Percentiles rank a stretch among this genome's conserved stretches.
Evolutionary conservation across 345 rosid genomes (phyloP).

Genomic region (Eucalyptus brandiana): DNA sequence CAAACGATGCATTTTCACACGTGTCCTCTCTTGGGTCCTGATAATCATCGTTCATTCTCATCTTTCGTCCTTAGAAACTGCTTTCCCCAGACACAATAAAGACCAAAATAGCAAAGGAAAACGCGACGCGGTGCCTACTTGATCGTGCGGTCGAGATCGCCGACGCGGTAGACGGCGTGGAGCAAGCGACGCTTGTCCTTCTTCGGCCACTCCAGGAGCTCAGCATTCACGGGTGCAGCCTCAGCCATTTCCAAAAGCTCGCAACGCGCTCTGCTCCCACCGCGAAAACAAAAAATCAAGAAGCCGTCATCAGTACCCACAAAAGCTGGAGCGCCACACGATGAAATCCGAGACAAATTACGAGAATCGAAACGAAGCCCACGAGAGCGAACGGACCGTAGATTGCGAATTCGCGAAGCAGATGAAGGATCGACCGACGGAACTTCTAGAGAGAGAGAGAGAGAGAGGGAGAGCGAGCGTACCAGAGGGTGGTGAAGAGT

Average conservation of each 20-base stretch:
- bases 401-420: background rate
- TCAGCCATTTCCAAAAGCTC: constrained; percentile 32
- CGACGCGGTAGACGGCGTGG: constrained; percentile 86
- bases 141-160: constrained; percentile 88
- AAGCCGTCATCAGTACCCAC: background rate
- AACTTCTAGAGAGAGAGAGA: background rate
- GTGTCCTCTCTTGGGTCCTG: background rate
- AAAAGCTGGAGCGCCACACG: background rate
- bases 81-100: background rate
- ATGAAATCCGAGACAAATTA: background rate
- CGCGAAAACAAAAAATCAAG: background rate
- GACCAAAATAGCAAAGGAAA: background rate
- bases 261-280: background rate
- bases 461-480: background rate
- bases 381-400: background rate
- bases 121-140: constrained; percentile 14
- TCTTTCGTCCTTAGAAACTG: background rate
- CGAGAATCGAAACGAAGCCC: background rate
- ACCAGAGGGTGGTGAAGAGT: background rate
- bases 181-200: constrained; percentile 84
- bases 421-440: background rate
- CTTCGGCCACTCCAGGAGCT: constrained; percentile 78
- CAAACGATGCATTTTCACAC: background rate
- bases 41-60: background rate
- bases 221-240: constrained; percentile 30